Percentiles rank a stretch among this genome's conserved stretches.
Conservation (phyloP, 805 yeast species). For the Komagataella kurtzmanii region DNA sequence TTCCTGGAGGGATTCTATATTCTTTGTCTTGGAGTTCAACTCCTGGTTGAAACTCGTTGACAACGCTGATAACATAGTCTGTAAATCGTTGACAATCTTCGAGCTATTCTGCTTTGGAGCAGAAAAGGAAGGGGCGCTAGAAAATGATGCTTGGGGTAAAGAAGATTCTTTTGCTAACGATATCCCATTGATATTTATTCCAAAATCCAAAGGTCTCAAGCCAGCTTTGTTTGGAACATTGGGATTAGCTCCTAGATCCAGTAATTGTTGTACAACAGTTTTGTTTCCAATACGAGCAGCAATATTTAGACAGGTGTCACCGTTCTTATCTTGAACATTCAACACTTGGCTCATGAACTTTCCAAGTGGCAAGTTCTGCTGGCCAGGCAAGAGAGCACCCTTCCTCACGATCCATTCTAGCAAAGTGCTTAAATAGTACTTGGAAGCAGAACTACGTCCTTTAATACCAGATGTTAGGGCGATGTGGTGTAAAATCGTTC, state of each 20-base stretch:
- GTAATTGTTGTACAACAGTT: slow-evolving; percentile 63
- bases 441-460: slow-evolving; percentile 58
- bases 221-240: slow-evolving; percentile 74
- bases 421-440: slow-evolving; percentile 59
- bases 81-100: slow-evolving; percentile 36
- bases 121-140: background rate
- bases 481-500: slow-evolving; percentile 82
- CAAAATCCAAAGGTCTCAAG: slow-evolving; percentile 76
- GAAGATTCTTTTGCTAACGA: background rate
- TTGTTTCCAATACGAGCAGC: slow-evolving; percentile 83
- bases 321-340: slow-evolving; percentile 84
- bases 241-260: slow-evolving; percentile 84
- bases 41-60: slow-evolving; percentile 50
- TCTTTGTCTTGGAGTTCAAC: slow-evolving; percentile 34
- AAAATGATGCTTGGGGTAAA: background rate
- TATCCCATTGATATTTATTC: slow-evolving; percentile 32
- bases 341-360: slow-evolving; percentile 58
- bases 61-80: slow-evolving; percentile 32
- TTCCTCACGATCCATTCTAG: slow-evolving; percentile 66
- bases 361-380: slow-evolving; percentile 33
- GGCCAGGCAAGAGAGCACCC: slow-evolving; percentile 27
- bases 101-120: slow-evolving; percentile 12
- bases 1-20: slow-evolving; percentile 37
- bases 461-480: slow-evolving; percentile 67
- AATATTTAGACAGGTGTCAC: slow-evolving; percentile 89